phyloP scores from a whole-genome alignment of 352 stramenopile genomes.

The Pythium biforme region DNA sequence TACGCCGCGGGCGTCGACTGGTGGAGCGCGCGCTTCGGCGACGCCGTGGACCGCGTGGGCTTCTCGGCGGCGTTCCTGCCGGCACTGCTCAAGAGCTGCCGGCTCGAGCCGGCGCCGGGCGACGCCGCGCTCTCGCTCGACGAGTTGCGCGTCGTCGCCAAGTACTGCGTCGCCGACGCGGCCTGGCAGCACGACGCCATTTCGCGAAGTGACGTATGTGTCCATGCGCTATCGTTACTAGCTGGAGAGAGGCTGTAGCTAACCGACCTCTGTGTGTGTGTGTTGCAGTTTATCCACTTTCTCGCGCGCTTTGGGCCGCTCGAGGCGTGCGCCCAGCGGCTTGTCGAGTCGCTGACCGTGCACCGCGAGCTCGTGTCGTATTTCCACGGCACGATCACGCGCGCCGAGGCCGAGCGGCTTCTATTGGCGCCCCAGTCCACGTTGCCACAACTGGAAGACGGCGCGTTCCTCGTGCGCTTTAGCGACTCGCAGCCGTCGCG shows the following conservation, averaged over 20 bases:
- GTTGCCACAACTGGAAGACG: conserved; percentile 35
- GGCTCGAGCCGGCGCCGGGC: conserved; percentile 31
- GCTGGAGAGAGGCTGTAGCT: no score
- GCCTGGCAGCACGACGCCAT: conserved; percentile 45
- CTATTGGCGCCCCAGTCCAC: conserved; percentile 22
- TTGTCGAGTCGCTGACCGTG: conserved; percentile 60
- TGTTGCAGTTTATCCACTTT: conserved; percentile 57
- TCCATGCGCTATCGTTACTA: no score
- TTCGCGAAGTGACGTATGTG: conserved; percentile 41
- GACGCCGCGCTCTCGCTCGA: conserved; percentile 47
- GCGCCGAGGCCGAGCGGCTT: conserved; percentile 46
- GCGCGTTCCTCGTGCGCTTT: conserved; percentile 75
- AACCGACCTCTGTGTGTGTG: neutral
- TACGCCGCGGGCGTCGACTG: conserved; percentile 21
- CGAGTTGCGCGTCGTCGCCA: conserved; percentile 52
- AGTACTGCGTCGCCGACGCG: conserved; percentile 48
- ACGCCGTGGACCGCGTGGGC: conserved; percentile 18
- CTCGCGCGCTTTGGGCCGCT: conserved; percentile 73
- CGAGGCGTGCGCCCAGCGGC: conserved; percentile 48
- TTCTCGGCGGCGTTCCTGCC: conserved; percentile 53
- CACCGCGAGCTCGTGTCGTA: conserved; percentile 62
- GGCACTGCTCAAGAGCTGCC: conserved; percentile 43
- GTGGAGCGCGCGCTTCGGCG: conserved; percentile 26
- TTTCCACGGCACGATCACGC: conserved; percentile 68
- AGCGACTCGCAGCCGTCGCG: conserved; percentile 76